Percentiles rank a stretch among this genome's conserved stretches.
Evolutionary conservation across 129 eudicot species (phyloP).

Genomic region (Flaveria brownii): DNA sequence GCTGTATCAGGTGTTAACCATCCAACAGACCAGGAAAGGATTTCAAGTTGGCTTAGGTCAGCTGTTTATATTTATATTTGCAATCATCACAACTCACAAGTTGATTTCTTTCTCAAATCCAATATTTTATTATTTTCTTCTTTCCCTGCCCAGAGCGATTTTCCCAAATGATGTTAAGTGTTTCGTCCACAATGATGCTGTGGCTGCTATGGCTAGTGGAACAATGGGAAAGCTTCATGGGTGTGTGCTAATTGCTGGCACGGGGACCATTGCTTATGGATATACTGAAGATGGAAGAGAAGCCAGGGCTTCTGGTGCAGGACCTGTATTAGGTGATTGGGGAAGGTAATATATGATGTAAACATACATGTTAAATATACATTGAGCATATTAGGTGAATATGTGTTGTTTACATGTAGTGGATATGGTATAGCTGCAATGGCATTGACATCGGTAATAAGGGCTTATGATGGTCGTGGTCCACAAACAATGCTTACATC

Average conservation of each 20-base stretch:
- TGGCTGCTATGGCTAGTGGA: conserved; percentile 98
- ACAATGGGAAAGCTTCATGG: conserved; percentile 99
- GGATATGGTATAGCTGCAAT: conserved; percentile 95
- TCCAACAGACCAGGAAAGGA: conserved; percentile 81
- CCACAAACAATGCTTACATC: conserved; percentile 67
- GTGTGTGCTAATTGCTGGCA: conserved; percentile 93
- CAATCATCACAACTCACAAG: not conserved
- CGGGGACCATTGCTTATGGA: conserved; percentile 96
- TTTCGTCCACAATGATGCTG: conserved; percentile 93
- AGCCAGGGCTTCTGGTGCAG: conserved; percentile 98
- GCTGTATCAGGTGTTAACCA: conserved; percentile 95
- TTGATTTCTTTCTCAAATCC: not conserved
- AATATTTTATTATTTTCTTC: not conserved
- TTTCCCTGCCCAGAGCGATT: conserved; percentile 52
- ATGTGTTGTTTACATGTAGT: conserved; percentile 48
- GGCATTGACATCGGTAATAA: conserved; percentile 86
- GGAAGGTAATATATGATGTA: conserved; percentile 65
- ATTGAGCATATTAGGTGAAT: conserved; percentile 20
- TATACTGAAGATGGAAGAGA: conserved; percentile 85
- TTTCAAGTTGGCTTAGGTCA: conserved; percentile 81
- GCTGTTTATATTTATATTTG: conserved; percentile 20
- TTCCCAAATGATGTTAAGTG: conserved; percentile 65
- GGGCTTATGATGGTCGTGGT: conserved; percentile 99
- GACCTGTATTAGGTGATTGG: conserved; percentile 97
- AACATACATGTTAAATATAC: not conserved